Conservation (phyloP, 176 grass and related monocot genomes). For the Carex scoparia region DNA sequence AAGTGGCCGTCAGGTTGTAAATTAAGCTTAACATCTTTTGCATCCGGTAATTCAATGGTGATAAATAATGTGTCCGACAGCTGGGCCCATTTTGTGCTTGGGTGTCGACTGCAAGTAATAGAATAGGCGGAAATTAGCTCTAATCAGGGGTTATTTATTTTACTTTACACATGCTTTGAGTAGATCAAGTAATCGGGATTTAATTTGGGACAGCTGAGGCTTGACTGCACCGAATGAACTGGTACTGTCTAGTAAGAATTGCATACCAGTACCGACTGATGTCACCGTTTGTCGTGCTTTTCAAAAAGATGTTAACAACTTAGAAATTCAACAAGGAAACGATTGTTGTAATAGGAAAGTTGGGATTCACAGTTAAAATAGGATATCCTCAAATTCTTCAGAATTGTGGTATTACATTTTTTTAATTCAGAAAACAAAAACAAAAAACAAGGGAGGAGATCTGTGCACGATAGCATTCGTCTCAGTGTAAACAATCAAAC, state of each 20-base stretch:
- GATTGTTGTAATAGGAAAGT: not conserved
- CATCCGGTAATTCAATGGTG: constrained; percentile 72
- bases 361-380: not conserved
- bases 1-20: constrained; percentile 75
- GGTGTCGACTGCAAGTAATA: constrained; percentile 56
- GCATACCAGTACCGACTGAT: not conserved
- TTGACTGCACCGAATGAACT: not conserved
- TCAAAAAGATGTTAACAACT: not conserved
- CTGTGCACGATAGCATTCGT: not conserved
- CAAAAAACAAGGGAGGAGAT: not conserved
- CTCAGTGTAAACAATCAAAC: not conserved
- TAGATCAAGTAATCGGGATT: not conserved
- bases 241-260: not conserved
- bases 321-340: not conserved
- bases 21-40: constrained; percentile 85
- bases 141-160: not conserved
- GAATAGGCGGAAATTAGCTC: not conserved
- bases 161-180: not conserved
- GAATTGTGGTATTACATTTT: not conserved
- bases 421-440: not conserved
- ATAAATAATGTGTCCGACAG: constrained; percentile 61
- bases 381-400: not conserved
- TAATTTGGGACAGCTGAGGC: not conserved
- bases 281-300: not conserved
- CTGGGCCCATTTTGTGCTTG: constrained; percentile 91